phyloP scores from a whole-genome alignment of 208 protist genomes.

The Leishmania turanica region DNA sequence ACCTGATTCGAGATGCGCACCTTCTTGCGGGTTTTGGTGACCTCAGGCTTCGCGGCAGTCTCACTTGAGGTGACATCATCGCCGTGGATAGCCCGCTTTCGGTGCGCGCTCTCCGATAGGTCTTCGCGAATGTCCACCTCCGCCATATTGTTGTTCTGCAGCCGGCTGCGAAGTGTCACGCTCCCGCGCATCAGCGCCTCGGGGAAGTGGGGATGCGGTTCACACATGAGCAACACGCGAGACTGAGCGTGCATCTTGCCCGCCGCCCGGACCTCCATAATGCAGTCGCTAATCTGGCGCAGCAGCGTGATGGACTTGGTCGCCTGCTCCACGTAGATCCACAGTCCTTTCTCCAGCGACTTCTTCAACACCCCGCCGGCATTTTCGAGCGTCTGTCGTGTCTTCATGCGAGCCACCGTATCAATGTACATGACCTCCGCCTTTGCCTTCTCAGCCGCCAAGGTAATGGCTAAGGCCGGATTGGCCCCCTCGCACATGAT shows the following conservation, averaged over 20 bases:
- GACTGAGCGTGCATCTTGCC: constrained; percentile 59
- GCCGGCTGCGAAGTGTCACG: constrained; percentile 80
- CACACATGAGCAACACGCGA: constrained; percentile 90
- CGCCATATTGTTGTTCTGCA: constrained; percentile 58
- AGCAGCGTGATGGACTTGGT: constrained; percentile 91
- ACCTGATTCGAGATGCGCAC: constrained; percentile 89
- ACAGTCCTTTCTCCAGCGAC: constrained; percentile 86
- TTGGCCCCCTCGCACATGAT: constrained; percentile 90
- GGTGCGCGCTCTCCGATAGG: constrained; percentile 58
- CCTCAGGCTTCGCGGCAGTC: constrained; percentile 46
- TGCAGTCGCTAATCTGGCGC: constrained; percentile 75
- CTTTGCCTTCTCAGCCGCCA: constrained; percentile 63
- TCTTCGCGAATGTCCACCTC: constrained; percentile 74
- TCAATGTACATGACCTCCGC: constrained; percentile 91
- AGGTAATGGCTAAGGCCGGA: constrained; percentile 75
- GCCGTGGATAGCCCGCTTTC: constrained; percentile 53
- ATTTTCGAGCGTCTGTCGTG: constrained; percentile 78
- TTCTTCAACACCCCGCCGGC: constrained; percentile 70
- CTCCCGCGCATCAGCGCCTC: constrained; percentile 72
- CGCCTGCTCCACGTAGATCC: constrained; percentile 91
- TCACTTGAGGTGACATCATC: constrained; percentile 33
- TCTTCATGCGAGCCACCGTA: constrained; percentile 86
- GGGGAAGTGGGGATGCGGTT: constrained; percentile 91
- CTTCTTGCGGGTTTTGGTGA: constrained; percentile 53
- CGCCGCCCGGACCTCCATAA: constrained; percentile 50